Conservation (phyloP, 2,329 filamentous ascomycete genomes). For the Chaetomiaceae sp. region DNA sequence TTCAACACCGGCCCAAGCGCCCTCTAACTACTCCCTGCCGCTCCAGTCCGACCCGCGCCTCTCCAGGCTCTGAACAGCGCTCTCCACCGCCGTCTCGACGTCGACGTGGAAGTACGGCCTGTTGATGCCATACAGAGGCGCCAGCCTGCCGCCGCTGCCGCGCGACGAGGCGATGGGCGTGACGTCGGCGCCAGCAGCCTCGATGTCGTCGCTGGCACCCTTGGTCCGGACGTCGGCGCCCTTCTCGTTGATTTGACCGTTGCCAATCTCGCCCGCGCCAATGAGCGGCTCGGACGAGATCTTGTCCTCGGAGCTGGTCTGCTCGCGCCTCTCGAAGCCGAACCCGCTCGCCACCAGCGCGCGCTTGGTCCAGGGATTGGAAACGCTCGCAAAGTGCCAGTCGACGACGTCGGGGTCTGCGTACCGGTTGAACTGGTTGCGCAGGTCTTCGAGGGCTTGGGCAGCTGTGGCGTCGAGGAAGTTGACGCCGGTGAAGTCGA, state of each 20-base stretch:
- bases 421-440: slow-evolving; percentile 50
- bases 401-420: slow-evolving; percentile 44
- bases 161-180: slow-evolving; percentile 21
- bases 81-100: slow-evolving; percentile 39
- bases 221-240: slow-evolving; percentile 4
- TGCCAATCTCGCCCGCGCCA: slow-evolving; percentile 11
- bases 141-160: slow-evolving; percentile 16
- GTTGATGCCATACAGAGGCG: slow-evolving; percentile 37
- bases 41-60: slow-evolving; percentile 6
- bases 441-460: slow-evolving; percentile 52
- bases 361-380: slow-evolving; percentile 53
- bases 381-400: slow-evolving; percentile 51
- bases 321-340: slow-evolving; percentile 34
- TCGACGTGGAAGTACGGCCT: slow-evolving; percentile 47
- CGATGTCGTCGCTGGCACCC: slow-evolving; percentile 16
- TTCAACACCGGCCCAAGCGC: background rate
- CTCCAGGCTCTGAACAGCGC: slow-evolving; percentile 27
- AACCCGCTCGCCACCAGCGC: slow-evolving; percentile 54
- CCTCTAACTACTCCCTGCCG: background rate
- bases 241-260: background rate
- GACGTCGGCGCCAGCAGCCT: slow-evolving; percentile 19
- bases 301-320: background rate
- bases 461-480: slow-evolving; percentile 54
- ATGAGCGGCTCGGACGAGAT: slow-evolving; percentile 13
- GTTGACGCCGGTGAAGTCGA: slow-evolving; percentile 55